Conservation (phyloP, 176 grass and related monocot genomes). For the Carex scoparia region DNA sequence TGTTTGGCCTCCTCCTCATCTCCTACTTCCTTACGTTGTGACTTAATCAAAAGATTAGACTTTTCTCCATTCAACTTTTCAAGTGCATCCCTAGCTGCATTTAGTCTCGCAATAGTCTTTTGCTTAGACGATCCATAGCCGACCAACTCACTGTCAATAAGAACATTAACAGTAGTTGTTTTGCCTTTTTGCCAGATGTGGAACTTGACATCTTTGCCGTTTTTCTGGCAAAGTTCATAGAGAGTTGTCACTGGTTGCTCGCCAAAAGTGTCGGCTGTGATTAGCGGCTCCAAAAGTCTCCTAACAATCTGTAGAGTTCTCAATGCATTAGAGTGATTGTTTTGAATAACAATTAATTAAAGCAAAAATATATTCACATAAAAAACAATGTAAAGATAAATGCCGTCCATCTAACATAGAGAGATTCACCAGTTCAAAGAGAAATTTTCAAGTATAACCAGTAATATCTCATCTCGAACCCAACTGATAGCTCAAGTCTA, state of each 20-base stretch:
- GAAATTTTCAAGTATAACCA: too few relatives aligned
- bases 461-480: neutral
- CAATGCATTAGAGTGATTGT: neutral
- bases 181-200: slow-evolving; percentile 46
- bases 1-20: slow-evolving; percentile 60
- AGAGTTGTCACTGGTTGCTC: slow-evolving; percentile 73
- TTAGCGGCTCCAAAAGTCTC: slow-evolving; percentile 58
- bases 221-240: slow-evolving; percentile 63
- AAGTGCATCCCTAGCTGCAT: slow-evolving; percentile 66
- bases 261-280: slow-evolving; percentile 61
- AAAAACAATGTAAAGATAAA: neutral
- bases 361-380: neutral
- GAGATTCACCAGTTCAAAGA: neutral
- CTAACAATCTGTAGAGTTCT: slow-evolving; percentile 42
- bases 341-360: slow-evolving; percentile 7
- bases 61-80: slow-evolving; percentile 37
- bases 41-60: slow-evolving; percentile 13
- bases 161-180: slow-evolving; percentile 42
- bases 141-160: slow-evolving; percentile 46
- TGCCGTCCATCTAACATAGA: neutral
- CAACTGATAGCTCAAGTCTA: neutral
- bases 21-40: slow-evolving; percentile 23
- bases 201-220: slow-evolving; percentile 52
- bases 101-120: slow-evolving; percentile 71
- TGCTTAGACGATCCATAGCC: slow-evolving; percentile 64